Base-by-base conservation (phyloP, 208 protist genomes). In the Trypanosoma mega region DNA sequence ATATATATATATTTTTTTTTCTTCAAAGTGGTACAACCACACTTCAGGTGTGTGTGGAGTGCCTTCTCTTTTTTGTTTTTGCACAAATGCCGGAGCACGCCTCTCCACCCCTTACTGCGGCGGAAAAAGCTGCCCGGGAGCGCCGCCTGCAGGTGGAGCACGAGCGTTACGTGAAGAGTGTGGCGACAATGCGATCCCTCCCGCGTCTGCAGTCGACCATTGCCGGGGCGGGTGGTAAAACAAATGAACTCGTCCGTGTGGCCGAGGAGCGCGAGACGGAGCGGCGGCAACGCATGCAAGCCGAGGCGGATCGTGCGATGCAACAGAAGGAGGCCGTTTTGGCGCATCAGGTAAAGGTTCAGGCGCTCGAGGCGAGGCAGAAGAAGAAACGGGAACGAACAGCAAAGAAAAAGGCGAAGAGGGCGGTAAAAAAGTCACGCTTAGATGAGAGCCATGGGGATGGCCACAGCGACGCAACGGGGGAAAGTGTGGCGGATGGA, bases 141-240 rank as follows among this genome's bases (percentile, higher is more conserved):
- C 78, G 47, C 4, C 76, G 77, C 24, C 75, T 92, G 58, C 80
- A 92, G 51, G 52, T 47, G 12, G 78, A 94, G 31, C 87, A 94
- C 49, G 80, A 92, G 26, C 63, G 58, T 1, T 92, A 87, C 58
- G 74, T 94, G 23, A 68, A 69, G n/a, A 63, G 70, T 33, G 82
- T 90, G 41, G 76, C 82, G 14, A 85, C 84, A 6, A 89, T 85
- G 72, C 78, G 81, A 14, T 82, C 73, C 2, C 55, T 94, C 24
- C 81, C 87, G 26, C 77, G 81, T 16, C 71, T 90, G 36, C 84
- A 76, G 30, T 94, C 87, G 6, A 92, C 84, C 34, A 91, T 92
- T 50, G 87, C 87, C 24, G 87, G 87, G 14, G 87, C 84, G 0
- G 82, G 84, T 31, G 84, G 84, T 8, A 89, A 88, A 54, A 94